phyloP scores from a whole-genome alignment of 2,329 filamentous ascomycete genomes.

The Trichoderma sp. region DNA sequence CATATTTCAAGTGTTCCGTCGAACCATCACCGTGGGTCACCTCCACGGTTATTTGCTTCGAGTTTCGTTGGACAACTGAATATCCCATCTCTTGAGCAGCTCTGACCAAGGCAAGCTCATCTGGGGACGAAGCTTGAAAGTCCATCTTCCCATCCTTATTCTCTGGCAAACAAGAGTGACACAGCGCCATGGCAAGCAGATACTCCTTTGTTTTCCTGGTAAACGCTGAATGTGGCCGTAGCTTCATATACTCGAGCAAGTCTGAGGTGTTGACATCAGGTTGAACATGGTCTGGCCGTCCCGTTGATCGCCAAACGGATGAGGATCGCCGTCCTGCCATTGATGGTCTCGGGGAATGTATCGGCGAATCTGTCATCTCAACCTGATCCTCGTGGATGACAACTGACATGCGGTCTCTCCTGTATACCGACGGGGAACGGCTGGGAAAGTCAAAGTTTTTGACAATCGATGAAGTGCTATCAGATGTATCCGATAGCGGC shows the following conservation, averaged over 20 bases:
- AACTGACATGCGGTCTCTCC: constrained; percentile 37
- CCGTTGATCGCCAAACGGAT: constrained; percentile 55
- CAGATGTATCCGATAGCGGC: constrained; percentile 31
- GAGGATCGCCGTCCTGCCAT: constrained; percentile 49
- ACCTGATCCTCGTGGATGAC: constrained; percentile 40
- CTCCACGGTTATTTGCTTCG: constrained; percentile 65
- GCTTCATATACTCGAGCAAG: constrained; percentile 75
- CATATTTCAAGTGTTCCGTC: constrained; percentile 65
- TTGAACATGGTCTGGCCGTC: constrained; percentile 54
- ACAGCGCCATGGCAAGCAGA: constrained; percentile 81
- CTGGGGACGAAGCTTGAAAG: constrained; percentile 87
- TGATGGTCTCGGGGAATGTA: constrained; percentile 40
- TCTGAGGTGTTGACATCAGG: constrained; percentile 69
- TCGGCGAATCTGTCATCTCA: constrained; percentile 31
- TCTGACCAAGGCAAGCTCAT: constrained; percentile 82
- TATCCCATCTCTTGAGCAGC: constrained; percentile 87
- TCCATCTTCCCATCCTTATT: constrained; percentile 69
- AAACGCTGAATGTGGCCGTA: constrained; percentile 75
- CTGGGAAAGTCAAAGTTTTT: constrained; percentile 22
- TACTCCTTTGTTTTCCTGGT: constrained; percentile 80
- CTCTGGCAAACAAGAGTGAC: constrained; percentile 90
- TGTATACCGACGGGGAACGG: constrained; percentile 37
- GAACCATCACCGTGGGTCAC: constrained; percentile 45
- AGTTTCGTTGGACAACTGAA: constrained; percentile 72
- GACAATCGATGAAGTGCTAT: constrained; percentile 1